Base-by-base conservation (phyloP, 106 monocot genomes). In the Phalaenopsis aphrodite region DNA sequence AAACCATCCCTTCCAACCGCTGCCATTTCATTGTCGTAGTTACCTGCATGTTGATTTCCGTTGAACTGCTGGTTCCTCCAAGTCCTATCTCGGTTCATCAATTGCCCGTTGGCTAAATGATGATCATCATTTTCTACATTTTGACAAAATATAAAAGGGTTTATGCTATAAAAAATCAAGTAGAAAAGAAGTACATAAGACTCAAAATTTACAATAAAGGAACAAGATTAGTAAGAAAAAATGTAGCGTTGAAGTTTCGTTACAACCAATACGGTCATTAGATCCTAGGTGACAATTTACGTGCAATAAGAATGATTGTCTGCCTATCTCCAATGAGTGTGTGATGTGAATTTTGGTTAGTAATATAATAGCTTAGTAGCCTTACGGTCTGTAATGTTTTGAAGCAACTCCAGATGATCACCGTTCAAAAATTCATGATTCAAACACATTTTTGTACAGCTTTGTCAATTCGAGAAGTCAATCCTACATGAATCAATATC, bases 61-160 rank as follows among this genome's bases (percentile, higher is more conserved):
- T 78, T 41, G 42, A 79, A 81, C 24, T 81, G 88, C 43, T 77
- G 77, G 85, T 83, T 90, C 78, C 83, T 87, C 87, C 89, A 83
- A 23, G 49, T 68, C 66, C 56, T 84, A 67, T 89, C 86, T 41
- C 46, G 49, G 39, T 80, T 84, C 84, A 84, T 79, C 41, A 76
- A 15, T 36, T 79, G 84, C 42, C 79, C 77, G 12, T 84, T 84
- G 9, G 81, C 75, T 24, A 71, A 75, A 39, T 78, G 87, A 67
- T 81, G 83, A 15, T 81, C 83, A 42, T 56, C 85, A 55, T 80
- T 73, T 80, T 80, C 73, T 73, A 19, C 2, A 39, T 38, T 5
- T 39, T 3, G 38, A 37, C 69, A 69, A 39, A 69, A 30, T 68
- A 61, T 21, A 61, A 61, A n/a, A 23, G 5, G 2, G 5, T 6